These are phyloP conservation scores for Phytophthora fragariae DNA, from an alignment of 352 stramenopile genomes.

Conservation along the genomic window DNA sequence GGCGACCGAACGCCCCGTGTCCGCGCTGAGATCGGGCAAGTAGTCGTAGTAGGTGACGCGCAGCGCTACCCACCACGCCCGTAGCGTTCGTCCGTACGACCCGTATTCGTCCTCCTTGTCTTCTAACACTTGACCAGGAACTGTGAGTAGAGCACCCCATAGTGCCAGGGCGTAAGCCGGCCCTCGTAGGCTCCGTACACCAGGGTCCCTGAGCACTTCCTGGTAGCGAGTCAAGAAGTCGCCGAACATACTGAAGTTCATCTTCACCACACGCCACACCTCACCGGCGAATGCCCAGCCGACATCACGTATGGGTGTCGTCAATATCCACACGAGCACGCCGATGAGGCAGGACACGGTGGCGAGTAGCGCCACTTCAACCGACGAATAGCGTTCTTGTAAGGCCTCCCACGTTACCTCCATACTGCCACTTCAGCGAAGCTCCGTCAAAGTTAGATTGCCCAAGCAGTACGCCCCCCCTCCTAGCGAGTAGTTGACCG, in stretches of 20 bases:
- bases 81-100: background rate
- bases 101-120: background rate
- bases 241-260: background rate
- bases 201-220: background rate
- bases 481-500: no score
- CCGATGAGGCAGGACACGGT: background rate
- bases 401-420: background rate
- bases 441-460: no score
- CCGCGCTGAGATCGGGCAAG: background rate
- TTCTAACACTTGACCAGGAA: background rate
- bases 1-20: background rate
- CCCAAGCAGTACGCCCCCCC: no score
- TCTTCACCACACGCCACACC: background rate
- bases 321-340: background rate
- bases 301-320: background rate
- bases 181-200: background rate
- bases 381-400: background rate
- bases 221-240: background rate
- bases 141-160: background rate
- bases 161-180: background rate
- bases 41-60: background rate
- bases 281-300: background rate
- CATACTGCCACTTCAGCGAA: background rate
- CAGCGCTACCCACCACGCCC: background rate
- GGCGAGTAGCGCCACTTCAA: background rate